phyloP scores from a whole-genome alignment of 108 stramenopile species.

The Fragilaria radians region DNA sequence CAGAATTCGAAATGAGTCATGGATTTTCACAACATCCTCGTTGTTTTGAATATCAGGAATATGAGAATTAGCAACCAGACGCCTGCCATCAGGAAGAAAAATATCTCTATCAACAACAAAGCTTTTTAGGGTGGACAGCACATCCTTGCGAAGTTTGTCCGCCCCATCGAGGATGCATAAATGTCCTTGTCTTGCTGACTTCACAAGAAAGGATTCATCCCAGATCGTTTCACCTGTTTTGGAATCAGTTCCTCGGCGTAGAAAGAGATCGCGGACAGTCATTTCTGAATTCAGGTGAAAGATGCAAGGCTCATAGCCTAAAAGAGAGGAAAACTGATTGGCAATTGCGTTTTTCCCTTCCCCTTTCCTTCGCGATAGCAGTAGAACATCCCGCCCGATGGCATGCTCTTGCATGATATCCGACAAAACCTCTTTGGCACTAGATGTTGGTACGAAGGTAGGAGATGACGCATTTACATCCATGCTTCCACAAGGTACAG shows the following conservation, averaged over 20 bases:
- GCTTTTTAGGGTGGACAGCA: slow-evolving; percentile 47
- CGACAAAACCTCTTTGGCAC: slow-evolving; percentile 26
- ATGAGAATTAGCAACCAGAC: slow-evolving; percentile 3
- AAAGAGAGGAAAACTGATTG: slow-evolving; percentile 9
- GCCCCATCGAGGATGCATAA: slow-evolving; percentile 71
- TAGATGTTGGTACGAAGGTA: slow-evolving; percentile 30
- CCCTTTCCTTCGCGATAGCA: slow-evolving; percentile 67
- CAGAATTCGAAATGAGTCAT: slow-evolving; percentile 33
- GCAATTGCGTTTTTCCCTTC: slow-evolving; percentile 62
- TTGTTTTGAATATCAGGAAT: slow-evolving; percentile 20
- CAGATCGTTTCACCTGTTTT: slow-evolving; percentile 67
- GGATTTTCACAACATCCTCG: slow-evolving; percentile 34
- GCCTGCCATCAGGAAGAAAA: slow-evolving; percentile 58
- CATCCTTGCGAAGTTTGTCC: slow-evolving; percentile 63
- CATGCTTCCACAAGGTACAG: background rate
- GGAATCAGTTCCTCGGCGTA: slow-evolving; percentile 52
- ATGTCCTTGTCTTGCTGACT: slow-evolving; percentile 55
- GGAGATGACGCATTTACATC: slow-evolving; percentile 2
- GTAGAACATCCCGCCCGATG: slow-evolving; percentile 42
- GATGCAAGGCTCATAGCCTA: slow-evolving; percentile 45
- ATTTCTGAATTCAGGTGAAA: slow-evolving; percentile 71
- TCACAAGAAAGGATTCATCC: slow-evolving; percentile 63
- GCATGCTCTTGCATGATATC: slow-evolving; percentile 45
- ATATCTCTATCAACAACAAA: slow-evolving; percentile 39
- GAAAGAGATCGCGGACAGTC: slow-evolving; percentile 67